Evolutionary conservation across 495 filamentous ascomycete genomes (phyloP).

Genomic region (Pyrenopolyporus hunteri): DNA sequence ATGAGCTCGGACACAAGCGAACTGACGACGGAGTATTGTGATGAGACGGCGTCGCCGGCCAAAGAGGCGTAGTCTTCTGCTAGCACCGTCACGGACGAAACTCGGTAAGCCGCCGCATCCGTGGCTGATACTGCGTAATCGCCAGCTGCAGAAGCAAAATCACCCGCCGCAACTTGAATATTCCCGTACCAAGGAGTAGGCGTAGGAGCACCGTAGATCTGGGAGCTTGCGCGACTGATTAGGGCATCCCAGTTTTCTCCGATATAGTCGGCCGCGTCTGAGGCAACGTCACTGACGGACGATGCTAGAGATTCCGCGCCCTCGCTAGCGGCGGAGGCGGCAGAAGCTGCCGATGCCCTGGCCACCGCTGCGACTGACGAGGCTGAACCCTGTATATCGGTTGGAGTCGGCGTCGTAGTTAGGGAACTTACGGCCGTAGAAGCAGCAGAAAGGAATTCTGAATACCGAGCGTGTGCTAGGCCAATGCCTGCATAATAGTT

Average conservation of each 20-base stretch:
- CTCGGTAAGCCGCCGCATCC: slow-evolving; percentile 38
- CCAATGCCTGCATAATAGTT: slow-evolving; percentile 81
- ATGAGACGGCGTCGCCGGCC: slow-evolving; percentile 56
- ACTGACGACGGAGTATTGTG: slow-evolving; percentile 72
- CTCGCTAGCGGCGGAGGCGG: slow-evolving; percentile 41
- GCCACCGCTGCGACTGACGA: slow-evolving; percentile 47
- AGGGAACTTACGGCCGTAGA: slow-evolving; percentile 63
- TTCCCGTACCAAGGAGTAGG: slow-evolving; percentile 63
- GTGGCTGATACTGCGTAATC: slow-evolving; percentile 40
- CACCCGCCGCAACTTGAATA: slow-evolving; percentile 42
- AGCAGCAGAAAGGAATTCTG: slow-evolving; percentile 72
- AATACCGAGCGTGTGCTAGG: slow-evolving; percentile 76
- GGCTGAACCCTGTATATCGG: slow-evolving; percentile 49
- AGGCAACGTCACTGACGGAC: slow-evolving; percentile 42
- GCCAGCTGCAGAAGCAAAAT: slow-evolving; percentile 33
- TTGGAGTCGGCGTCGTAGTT: slow-evolving; percentile 56
- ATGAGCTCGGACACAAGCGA: slow-evolving; percentile 78
- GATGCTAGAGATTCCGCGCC: slow-evolving; percentile 36
- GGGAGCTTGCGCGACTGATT: slow-evolving; percentile 68
- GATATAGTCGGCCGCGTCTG: slow-evolving; percentile 50
- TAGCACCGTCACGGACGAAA: slow-evolving; percentile 54
- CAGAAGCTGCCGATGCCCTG: slow-evolving; percentile 43
- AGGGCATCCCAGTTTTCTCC: slow-evolving; percentile 68
- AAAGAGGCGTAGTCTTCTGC: slow-evolving; percentile 62
- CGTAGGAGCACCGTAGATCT: slow-evolving; percentile 75